Conservation (phyloP, 2,329 filamentous ascomycete species). For the Plectosphaerella cucumerina region DNA sequence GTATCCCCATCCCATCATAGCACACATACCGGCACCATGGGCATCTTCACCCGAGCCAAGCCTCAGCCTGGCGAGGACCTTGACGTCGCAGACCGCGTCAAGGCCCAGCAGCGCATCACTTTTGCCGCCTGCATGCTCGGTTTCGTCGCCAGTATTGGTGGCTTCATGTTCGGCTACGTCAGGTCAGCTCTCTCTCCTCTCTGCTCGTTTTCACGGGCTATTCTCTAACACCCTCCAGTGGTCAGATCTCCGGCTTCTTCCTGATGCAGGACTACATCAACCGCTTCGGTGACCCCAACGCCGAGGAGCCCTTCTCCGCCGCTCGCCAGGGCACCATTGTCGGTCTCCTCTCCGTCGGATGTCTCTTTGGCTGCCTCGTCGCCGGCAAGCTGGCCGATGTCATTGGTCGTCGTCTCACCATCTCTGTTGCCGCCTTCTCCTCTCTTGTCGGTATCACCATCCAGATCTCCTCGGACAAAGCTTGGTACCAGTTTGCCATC, state of each 20-base stretch:
- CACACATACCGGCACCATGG: no score
- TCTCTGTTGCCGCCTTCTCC: constrained; percentile 58
- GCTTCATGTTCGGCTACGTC: constrained; percentile 56
- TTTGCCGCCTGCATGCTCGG: constrained; percentile 33
- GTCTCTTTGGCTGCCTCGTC: constrained; percentile 52
- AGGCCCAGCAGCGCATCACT: background rate
- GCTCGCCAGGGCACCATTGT: constrained; percentile 60
- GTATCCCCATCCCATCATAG: no score
- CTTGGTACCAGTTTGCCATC: constrained; percentile 62
- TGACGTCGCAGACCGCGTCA: background rate
- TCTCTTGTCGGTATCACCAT: constrained; percentile 62
- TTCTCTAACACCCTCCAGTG: constrained; percentile 27
- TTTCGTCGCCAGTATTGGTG: constrained; percentile 47
- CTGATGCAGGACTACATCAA: constrained; percentile 51
- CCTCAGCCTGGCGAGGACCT: no score
- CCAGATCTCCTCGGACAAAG: constrained; percentile 50
- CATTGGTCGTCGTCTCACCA: constrained; percentile 58
- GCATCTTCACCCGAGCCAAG: no score
- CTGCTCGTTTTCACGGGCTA: background rate
- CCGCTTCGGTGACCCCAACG: constrained; percentile 45
- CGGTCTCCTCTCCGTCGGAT: constrained; percentile 57
- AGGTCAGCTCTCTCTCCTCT: constrained; percentile 30
- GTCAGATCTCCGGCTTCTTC: constrained; percentile 60
- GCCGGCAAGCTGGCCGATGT: constrained; percentile 58
- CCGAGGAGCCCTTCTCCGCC: constrained; percentile 48